Evolutionary conservation across 2,329 filamentous ascomycete species (phyloP), one percentile per base, ranked within the genome.

Genomic region (Aspergillus ruber): DNA sequence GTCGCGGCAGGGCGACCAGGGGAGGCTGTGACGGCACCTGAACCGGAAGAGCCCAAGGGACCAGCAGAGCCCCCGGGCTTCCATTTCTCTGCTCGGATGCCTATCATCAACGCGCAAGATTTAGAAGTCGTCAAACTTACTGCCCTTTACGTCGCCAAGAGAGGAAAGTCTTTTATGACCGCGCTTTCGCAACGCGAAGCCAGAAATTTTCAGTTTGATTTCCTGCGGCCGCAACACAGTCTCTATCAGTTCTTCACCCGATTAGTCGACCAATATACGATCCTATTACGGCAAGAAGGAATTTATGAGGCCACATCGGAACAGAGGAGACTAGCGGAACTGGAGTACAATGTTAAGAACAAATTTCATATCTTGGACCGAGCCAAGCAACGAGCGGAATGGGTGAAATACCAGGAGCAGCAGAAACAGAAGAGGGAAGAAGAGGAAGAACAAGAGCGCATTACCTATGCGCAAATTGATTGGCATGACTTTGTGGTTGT

Each of bases 401-500:
- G 90, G 77, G 78, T 85, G 54, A 90, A 88, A 66, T 87, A 83
- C 62, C 86, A 93, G 61, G 88, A 93, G 56, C 75, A 83, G 46
- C 88, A 96, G 71, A 91, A 90, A 66, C 82, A 84, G 58, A 88
- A 90, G 75, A 90, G 90, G 63, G 90, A 95, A 61, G 89, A 94
- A 61, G 83, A 90, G 53, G 86, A 85, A 36, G 87, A 94, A 63
- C 83, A 89, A 61, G 88, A 95, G 66, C 84, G 84, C 60, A 72
- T 83, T 43, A 78, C 79, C 45, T 86, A 93, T 67, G 86, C 86
- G 1, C 86, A 93, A 59, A 93, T 98, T 53, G 93, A 98, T 68
- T 98, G 93, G 93, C 88, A 95, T 63, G 91, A 97, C 65, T 98
- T 98, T 60, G 85, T 91, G 29, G 86, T 98, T 17, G 90, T 96